Conservation (phyloP, 2,329 filamentous ascomycete genomes). For the Penicillium sp. region DNA sequence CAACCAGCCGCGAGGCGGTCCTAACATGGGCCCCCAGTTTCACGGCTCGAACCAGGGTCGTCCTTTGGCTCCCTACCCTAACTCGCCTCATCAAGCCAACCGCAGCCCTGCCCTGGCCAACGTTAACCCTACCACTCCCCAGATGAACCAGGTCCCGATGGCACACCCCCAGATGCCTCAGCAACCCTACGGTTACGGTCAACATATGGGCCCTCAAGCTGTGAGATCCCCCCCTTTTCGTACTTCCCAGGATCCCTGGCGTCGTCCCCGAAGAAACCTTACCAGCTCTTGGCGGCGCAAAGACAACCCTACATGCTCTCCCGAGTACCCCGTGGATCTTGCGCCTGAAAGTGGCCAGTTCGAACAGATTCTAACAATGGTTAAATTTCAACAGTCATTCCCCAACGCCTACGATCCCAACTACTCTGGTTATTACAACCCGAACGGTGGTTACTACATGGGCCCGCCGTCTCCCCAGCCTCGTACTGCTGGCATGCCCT, state of each 20-base stretch:
- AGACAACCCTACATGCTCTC: constrained; percentile 20
- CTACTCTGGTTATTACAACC: constrained; percentile 43
- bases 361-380: constrained; percentile 68
- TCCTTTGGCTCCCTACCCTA: constrained; percentile 49
- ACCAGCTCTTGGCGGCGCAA: not conserved
- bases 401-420: constrained; percentile 53
- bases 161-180: constrained; percentile 63
- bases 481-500: constrained; percentile 50
- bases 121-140: constrained; percentile 66
- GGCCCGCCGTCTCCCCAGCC: constrained; percentile 47
- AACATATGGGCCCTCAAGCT: constrained; percentile 59
- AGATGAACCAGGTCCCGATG: constrained; percentile 70
- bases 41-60: constrained; percentile 45
- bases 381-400: constrained; percentile 62
- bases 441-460: constrained; percentile 39
- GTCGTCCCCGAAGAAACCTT: constrained; percentile 26
- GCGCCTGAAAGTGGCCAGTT: constrained; percentile 68
- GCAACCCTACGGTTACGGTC: constrained; percentile 56
- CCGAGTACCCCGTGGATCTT: constrained; percentile 51
- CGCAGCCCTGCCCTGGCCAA: constrained; percentile 65
- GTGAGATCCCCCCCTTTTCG: constrained; percentile 51
- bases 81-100: constrained; percentile 64
- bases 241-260: constrained; percentile 20
- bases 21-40: constrained; percentile 54
- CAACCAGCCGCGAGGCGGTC: constrained; percentile 51